phyloP scores from a whole-genome alignment of 805 yeast genomes.

The Kodamaea hsintzibuensis region DNA sequence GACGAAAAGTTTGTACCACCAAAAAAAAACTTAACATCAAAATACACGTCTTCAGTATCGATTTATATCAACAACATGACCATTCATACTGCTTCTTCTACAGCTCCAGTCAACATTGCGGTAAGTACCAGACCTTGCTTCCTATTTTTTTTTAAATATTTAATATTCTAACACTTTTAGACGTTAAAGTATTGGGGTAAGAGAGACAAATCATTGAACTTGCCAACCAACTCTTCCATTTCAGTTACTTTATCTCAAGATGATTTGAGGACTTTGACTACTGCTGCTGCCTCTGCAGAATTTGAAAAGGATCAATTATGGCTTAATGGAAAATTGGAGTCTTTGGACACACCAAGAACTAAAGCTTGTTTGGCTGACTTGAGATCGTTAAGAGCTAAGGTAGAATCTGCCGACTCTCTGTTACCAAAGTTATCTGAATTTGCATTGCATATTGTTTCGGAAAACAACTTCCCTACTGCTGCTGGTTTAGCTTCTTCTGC shows the following conservation, averaged over 20 bases:
- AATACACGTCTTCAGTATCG: neutral
- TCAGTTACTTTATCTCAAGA: slow-evolving; percentile 91
- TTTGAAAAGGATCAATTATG: slow-evolving; percentile 69
- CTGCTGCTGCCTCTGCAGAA: slow-evolving; percentile 67
- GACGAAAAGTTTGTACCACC: slow-evolving; percentile 1
- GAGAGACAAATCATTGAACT: slow-evolving; percentile 81
- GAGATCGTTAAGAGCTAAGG: slow-evolving; percentile 59
- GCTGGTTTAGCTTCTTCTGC: slow-evolving; percentile 98
- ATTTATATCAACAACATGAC: slow-evolving; percentile 35
- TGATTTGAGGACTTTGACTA: slow-evolving; percentile 88
- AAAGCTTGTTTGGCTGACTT: slow-evolving; percentile 76
- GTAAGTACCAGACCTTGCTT: slow-evolving; percentile 4
- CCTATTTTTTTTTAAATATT: neutral
- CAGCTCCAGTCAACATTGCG: slow-evolving; percentile 98
- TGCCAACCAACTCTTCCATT: slow-evolving; percentile 95
- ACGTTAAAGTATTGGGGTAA: slow-evolving; percentile 99
- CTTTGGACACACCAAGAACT: slow-evolving; percentile 61
- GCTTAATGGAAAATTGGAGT: slow-evolving; percentile 83
- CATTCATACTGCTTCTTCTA: slow-evolving; percentile 72
- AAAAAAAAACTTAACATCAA: neutral
- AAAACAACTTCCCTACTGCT: slow-evolving; percentile 98
- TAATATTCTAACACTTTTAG: slow-evolving; percentile 29
- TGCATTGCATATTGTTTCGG: slow-evolving; percentile 80
- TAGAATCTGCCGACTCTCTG: slow-evolving; percentile 56
- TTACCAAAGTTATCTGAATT: slow-evolving; percentile 64